Evolutionary conservation across 148 eudicot species (phyloP).

Genomic region (Silene conica): DNA sequence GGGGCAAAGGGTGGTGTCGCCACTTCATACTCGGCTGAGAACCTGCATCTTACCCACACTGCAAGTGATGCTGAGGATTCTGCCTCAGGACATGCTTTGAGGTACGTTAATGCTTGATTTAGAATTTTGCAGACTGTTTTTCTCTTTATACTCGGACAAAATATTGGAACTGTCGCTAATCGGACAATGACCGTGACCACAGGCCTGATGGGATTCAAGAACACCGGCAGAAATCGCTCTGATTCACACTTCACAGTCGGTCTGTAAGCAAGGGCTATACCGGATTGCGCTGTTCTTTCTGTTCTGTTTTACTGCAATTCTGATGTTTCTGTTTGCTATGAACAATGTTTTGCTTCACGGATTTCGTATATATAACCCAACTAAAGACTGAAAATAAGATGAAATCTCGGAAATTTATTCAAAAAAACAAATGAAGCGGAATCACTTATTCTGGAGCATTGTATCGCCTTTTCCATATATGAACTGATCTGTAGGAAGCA

Average conservation of each 20-base stretch:
- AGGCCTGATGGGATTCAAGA: background rate
- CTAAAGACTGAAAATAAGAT: background rate
- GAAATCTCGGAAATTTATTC: background rate
- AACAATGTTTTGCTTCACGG: background rate
- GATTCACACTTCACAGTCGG: slow-evolving; percentile 8
- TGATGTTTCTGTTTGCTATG: background rate
- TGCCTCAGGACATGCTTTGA: background rate
- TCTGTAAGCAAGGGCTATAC: too few species aligned
- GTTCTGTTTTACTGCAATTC: background rate
- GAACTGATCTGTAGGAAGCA: background rate
- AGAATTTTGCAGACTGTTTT: background rate
- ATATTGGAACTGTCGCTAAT: background rate
- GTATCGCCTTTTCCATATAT: background rate
- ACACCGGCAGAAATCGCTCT: slow-evolving; percentile 2
- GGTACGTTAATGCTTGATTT: background rate
- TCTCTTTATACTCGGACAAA: background rate
- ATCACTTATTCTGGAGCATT: background rate
- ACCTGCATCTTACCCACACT: background rate
- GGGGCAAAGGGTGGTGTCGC: background rate
- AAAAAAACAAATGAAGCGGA: background rate
- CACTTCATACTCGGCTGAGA: slow-evolving; percentile 8
- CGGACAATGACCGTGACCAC: background rate
- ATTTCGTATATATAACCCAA: background rate
- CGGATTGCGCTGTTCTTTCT: background rate
- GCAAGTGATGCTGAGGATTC: slow-evolving; percentile 11